phyloP scores from a whole-genome alignment of 129 eudicot genomes.

The Flaveria trinervia region DNA sequence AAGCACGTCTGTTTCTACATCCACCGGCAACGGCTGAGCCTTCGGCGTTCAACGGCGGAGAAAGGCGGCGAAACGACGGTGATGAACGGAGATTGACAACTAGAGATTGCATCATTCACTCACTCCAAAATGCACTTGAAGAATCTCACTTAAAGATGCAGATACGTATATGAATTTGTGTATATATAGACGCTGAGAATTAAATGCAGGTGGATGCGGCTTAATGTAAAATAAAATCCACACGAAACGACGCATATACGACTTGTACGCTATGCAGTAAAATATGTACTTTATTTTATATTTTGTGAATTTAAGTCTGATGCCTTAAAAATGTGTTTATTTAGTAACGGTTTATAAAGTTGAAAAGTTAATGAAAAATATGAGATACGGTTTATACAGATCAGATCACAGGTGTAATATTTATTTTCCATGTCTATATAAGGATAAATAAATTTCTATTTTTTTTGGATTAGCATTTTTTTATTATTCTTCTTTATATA shows the following conservation, averaged over 20 bases:
- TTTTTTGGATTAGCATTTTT: not conserved
- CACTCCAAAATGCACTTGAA: conserved; percentile 26
- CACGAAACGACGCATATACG: not conserved
- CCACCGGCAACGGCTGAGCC: conserved; percentile 29
- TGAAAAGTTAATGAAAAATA: not conserved
- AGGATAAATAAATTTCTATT: not conserved
- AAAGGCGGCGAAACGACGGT: conserved; percentile 34
- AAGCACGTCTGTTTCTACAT: conserved; percentile 15
- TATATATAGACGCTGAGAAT: not conserved
- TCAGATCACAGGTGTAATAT: not conserved
- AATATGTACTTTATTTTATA: not conserved
- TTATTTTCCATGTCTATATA: not conserved
- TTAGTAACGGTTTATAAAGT: not conserved
- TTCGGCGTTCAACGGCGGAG: conserved; percentile 28
- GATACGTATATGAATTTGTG: conserved; percentile 10
- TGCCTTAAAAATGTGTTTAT: not conserved
- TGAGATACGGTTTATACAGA: not conserved
- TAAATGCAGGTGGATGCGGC: conserved; percentile 15
- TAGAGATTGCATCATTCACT: conserved; percentile 49
- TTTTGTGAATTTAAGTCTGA: not conserved
- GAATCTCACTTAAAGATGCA: not conserved
- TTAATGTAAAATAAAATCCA: not conserved
- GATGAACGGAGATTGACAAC: conserved; percentile 44
- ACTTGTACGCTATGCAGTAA: not conserved
- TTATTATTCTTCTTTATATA: not conserved